Evolutionary conservation across 495 filamentous ascomycete species (phyloP), one percentile per base, ranked within the genome.

Genomic region (Lichenothelia convexa): DNA sequence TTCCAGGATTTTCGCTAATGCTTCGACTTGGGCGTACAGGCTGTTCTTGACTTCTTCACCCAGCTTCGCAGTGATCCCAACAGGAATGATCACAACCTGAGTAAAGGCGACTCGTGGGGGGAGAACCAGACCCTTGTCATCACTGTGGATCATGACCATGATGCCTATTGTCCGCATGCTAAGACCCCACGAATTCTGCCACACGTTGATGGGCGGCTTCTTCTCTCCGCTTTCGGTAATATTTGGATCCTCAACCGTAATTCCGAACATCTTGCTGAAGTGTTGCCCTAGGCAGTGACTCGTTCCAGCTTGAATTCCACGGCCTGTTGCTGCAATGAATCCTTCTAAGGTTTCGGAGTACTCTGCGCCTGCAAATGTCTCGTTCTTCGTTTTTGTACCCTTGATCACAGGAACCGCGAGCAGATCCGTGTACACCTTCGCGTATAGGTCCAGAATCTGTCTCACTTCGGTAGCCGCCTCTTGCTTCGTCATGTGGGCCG

Each of bases 121-220:
- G 31, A 93, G 74, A 40, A 97, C 81, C 5, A 95, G 69, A 34
- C 89, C 89, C 53, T 79, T 81, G 64, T 97, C 75, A 56, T 95
- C 89, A 52, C 82, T 72, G 63, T 97, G 89, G 39, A 86, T 80
- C 75, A 97, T 91, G 45, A 92, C 78, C 85, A 94, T 94, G 50
- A 95, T 82, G 58, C 87, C 87, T 47, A 97, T 86, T 19, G 82
- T 75, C 53, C 89, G 79, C 32, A 87, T 97, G 4, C 84, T 93
- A 26, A 95, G 71, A 60, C 89, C 89, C 89, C 89, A 97, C 4
- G 82, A 92, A 63, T 97, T 97, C 54, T 97, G 89, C 83, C 85
- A 95, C 18, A 95, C 85, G 46, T 82, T 54, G 38, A 93, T 56
- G 40, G 78, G 70, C 35, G 65, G 58, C 36, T 69, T 66, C 50